A percentile compares a stretch with the other conserved stretches of the same genome.
phyloP scores from a whole-genome alignment of 73 alveolate genomes.

The Paramecium octaurelia region DNA sequence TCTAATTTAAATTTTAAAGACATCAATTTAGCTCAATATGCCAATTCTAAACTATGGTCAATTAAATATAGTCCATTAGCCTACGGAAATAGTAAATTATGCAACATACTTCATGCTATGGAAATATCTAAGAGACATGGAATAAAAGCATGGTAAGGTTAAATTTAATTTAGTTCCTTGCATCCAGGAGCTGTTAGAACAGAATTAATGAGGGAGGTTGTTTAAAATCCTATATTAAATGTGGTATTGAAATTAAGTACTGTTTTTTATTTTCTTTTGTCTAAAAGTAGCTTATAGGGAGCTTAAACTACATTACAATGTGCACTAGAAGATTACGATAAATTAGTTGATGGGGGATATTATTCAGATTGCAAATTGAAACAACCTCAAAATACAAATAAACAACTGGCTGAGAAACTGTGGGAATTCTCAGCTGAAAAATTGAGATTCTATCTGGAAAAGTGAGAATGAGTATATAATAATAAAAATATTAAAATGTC shows the following conservation, averaged over 20 bases:
- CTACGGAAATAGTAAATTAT: constrained; percentile 49
- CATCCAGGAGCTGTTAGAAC: constrained; percentile 64
- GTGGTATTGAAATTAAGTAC: not conserved
- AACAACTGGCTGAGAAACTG: constrained; percentile 13
- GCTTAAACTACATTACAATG: constrained; percentile 52
- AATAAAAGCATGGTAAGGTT: not conserved
- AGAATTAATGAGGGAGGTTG: constrained; percentile 27
- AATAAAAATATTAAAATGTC: not conserved
- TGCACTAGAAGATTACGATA: constrained; percentile 22
- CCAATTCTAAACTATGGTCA: not conserved
- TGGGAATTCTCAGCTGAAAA: not conserved
- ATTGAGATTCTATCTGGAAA: not conserved
- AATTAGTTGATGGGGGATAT: constrained; percentile 46
- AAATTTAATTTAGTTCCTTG: not conserved
- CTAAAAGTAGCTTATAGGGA: constrained; percentile 22
- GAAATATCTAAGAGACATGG: constrained; percentile 29
- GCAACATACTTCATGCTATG: constrained; percentile 51
- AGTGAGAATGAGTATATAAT: not conserved
- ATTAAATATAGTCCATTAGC: not conserved
- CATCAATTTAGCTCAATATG: not conserved
- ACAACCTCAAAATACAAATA: not conserved
- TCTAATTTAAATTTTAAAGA: constrained; percentile 23
- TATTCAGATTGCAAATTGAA: constrained; percentile 31
- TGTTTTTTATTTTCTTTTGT: not conserved
- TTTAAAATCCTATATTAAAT: not conserved